Percentiles rank a stretch among this genome's conserved stretches.
Conservation (phyloP, 2,329 filamentous ascomycete genomes). For the Cladophialophora yegresii region DNA sequence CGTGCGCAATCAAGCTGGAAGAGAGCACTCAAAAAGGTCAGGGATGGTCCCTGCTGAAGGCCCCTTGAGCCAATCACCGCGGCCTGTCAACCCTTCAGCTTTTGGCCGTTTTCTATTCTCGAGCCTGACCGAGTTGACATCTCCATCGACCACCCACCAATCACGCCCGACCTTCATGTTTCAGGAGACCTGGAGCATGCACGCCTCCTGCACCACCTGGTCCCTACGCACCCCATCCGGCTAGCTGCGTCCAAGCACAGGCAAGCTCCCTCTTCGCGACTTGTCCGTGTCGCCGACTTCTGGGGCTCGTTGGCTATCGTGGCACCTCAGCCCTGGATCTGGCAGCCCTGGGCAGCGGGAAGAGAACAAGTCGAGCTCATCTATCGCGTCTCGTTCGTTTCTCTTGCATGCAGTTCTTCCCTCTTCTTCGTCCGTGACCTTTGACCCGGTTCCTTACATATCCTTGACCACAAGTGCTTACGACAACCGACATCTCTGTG, state of each 20-base stretch:
- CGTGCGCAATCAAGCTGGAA: background rate
- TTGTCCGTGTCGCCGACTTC: slow-evolving; percentile 21
- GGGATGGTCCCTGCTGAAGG: slow-evolving; percentile 8
- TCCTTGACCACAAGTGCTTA: slow-evolving; percentile 25
- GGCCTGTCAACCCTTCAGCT: slow-evolving; percentile 12
- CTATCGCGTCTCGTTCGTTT: slow-evolving; percentile 16
- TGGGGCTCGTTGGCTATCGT: slow-evolving; percentile 9
- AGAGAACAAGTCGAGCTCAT: slow-evolving; percentile 8
- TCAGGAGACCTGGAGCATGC: slow-evolving; percentile 22
- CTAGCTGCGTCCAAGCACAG: slow-evolving; percentile 20
- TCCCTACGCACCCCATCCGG: slow-evolving; percentile 12
- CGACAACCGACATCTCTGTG: slow-evolving; percentile 10
- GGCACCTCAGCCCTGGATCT: slow-evolving; percentile 14
- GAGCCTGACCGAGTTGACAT: background rate
- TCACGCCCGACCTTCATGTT: slow-evolving; percentile 25
- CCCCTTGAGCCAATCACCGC: slow-evolving; percentile 23
- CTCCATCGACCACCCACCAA: slow-evolving; percentile 18
- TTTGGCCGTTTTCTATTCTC: background rate
- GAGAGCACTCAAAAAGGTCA: background rate
- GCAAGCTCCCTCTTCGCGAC: slow-evolving; percentile 4
- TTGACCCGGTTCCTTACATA: slow-evolving; percentile 11
- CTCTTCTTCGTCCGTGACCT: slow-evolving; percentile 7
- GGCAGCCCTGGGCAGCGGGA: slow-evolving; percentile 3
- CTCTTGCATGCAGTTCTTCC: slow-evolving; percentile 6
- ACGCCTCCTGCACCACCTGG: background rate